These are phyloP conservation scores for Ceraceosorus guamensis DNA, from an alignment of 1,284 basidiomycete genomes.

Conservation along the genomic window DNA sequence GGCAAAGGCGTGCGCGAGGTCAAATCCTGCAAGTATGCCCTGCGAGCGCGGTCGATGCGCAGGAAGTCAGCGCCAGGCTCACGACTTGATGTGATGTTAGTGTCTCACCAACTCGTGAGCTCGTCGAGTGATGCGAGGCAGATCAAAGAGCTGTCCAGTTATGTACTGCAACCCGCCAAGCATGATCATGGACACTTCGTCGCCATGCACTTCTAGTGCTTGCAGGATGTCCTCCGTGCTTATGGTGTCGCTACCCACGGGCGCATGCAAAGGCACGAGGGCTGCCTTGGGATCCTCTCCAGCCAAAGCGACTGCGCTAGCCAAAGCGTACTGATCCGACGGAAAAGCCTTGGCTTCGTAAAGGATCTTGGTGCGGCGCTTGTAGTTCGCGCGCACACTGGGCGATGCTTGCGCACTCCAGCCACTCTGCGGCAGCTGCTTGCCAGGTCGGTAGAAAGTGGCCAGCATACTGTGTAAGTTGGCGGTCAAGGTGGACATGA, in stretches of 20 bases:
- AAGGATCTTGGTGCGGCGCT: slow-evolving; percentile 72
- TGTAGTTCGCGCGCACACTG: too few species aligned
- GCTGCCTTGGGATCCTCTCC: slow-evolving; percentile 68
- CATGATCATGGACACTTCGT: slow-evolving; percentile 36
- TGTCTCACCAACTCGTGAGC: slow-evolving; percentile 50
- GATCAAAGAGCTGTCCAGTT: slow-evolving; percentile 91
- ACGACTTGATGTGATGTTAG: too few species aligned
- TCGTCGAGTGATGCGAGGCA: slow-evolving; percentile 70
- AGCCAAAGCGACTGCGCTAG: slow-evolving; percentile 74
- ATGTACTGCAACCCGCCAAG: slow-evolving; percentile 67
- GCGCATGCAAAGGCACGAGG: slow-evolving; percentile 71
- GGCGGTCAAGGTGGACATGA: slow-evolving; percentile 85
- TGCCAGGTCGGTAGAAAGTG: slow-evolving; percentile 84
- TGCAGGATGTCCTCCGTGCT: slow-evolving; percentile 81
- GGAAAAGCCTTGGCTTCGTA: slow-evolving; percentile 92
- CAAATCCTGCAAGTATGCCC: slow-evolving; percentile 89
- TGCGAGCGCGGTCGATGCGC: slow-evolving; percentile 41
- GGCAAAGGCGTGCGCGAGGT: slow-evolving; percentile 89
- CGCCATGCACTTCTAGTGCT: slow-evolving; percentile 55
- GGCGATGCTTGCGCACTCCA: slow-evolving; percentile 13
- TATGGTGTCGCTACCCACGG: slow-evolving; percentile 75
- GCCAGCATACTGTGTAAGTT: slow-evolving; percentile 92
- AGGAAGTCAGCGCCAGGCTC: too few species aligned
- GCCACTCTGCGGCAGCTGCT: neutral
- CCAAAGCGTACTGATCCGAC: slow-evolving; percentile 92